Evolutionary conservation across 2,329 filamentous ascomycete genomes (phyloP).

Genomic region (Diaporthe capsici): DNA sequence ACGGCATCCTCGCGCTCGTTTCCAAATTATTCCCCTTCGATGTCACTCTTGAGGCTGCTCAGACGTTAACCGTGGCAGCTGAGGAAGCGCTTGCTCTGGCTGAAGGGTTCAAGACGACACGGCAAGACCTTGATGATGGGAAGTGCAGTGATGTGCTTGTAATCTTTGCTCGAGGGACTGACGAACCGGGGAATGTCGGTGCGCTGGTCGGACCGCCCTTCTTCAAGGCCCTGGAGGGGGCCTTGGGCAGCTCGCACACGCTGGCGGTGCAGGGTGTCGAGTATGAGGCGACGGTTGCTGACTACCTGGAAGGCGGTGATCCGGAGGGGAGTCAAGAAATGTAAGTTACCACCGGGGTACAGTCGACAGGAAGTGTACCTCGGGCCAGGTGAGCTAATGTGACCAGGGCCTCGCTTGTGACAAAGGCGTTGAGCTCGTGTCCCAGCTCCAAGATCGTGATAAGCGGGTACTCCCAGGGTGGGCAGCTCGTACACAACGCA

Average conservation of each 20-base stretch:
- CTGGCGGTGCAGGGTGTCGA: slow-evolving; percentile 48
- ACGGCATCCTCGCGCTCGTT: slow-evolving; percentile 30
- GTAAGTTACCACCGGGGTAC: slow-evolving; percentile 28
- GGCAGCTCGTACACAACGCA: slow-evolving; percentile 49
- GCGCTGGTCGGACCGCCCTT: slow-evolving; percentile 47
- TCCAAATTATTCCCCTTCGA: slow-evolving; percentile 29
- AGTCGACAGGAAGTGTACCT: too few species aligned
- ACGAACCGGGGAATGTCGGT: slow-evolving; percentile 47
- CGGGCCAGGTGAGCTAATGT: background rate
- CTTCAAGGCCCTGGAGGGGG: slow-evolving; percentile 43
- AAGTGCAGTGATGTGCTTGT: slow-evolving; percentile 45
- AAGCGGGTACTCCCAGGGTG: slow-evolving; percentile 54
- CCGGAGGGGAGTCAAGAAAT: slow-evolving; percentile 39
- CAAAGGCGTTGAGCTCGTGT: slow-evolving; percentile 51
- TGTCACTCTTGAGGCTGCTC: slow-evolving; percentile 5
- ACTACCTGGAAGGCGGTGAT: slow-evolving; percentile 47
- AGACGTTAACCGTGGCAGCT: background rate
- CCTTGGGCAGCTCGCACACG: slow-evolving; percentile 38
- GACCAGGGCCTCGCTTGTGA: slow-evolving; percentile 51
- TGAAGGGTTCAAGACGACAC: slow-evolving; percentile 32
- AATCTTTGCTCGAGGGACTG: slow-evolving; percentile 49
- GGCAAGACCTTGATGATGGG: slow-evolving; percentile 33
- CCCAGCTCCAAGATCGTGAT: slow-evolving; percentile 58
- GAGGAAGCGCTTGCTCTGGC: slow-evolving; percentile 19
- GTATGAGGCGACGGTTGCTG: slow-evolving; percentile 45